These are phyloP conservation scores for Hirsutella rhossiliensis DNA, from an alignment of 2,329 filamentous ascomycete genomes.

Conservation along the genomic window DNA sequence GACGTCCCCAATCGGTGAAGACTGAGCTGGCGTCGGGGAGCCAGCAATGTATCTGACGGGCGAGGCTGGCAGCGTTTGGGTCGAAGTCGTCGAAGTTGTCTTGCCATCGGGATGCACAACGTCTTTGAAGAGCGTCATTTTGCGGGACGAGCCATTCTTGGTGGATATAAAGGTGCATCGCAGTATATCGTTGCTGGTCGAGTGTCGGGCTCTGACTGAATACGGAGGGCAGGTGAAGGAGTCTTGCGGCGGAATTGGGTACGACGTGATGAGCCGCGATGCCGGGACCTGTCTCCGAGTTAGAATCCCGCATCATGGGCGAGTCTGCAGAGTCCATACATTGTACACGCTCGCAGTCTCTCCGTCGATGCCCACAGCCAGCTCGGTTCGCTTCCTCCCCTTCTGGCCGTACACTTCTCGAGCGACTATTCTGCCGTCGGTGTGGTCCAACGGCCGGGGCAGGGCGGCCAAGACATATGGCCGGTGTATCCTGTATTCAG, in stretches of 20 bases:
- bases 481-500: slow-evolving; percentile 49
- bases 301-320: not conserved
- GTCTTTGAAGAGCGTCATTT: slow-evolving; percentile 49
- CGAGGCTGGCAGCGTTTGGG: slow-evolving; percentile 27
- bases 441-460: slow-evolving; percentile 43
- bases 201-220: slow-evolving; percentile 41
- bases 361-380: slow-evolving; percentile 52
- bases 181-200: slow-evolving; percentile 33
- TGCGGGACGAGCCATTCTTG: slow-evolving; percentile 30
- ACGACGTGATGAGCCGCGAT: slow-evolving; percentile 51
- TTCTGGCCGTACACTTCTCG: slow-evolving; percentile 50
- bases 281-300: slow-evolving; percentile 37
- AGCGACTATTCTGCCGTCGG: slow-evolving; percentile 39
- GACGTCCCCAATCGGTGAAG: slow-evolving; percentile 23
- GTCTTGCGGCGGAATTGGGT: slow-evolving; percentile 53
- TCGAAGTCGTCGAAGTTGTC: slow-evolving; percentile 36
- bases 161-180: slow-evolving; percentile 53
- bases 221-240: slow-evolving; percentile 49
- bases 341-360: slow-evolving; percentile 56
- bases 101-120: slow-evolving; percentile 36
- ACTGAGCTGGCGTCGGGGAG: slow-evolving; percentile 14
- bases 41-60: slow-evolving; percentile 22
- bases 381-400: slow-evolving; percentile 51
- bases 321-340: slow-evolving; percentile 25
- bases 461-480: slow-evolving; percentile 51